phyloP scores from a whole-genome alignment of 441 rosid species.

The Erysimum cheiri region DNA sequence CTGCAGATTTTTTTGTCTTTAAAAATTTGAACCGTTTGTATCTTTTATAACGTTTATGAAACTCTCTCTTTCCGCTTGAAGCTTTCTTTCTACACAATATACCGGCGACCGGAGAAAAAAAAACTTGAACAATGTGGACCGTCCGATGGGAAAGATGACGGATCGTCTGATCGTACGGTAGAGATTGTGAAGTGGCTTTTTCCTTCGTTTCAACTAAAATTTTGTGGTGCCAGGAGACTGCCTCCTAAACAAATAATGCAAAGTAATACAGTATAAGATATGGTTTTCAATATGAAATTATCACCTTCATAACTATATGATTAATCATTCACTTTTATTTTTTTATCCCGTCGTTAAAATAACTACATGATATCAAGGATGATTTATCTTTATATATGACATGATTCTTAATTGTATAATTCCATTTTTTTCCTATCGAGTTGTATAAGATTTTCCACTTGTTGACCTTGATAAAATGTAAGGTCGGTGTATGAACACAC shows the following conservation, averaged over 20 bases:
- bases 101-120: neutral
- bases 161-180: conserved; percentile 4
- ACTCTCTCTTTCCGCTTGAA: neutral
- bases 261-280: neutral
- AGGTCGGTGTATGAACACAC: conserved; percentile 1
- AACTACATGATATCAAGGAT: neutral
- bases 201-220: neutral
- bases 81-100: neutral
- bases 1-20: conserved; percentile 38
- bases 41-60: conserved; percentile 24
- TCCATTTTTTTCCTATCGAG: neutral
- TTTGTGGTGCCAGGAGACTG: neutral
- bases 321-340: neutral
- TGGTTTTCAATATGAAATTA: neutral
- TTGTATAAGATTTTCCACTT: neutral
- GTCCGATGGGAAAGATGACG: conserved; percentile 11
- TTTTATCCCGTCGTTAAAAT: neutral
- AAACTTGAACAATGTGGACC: conserved; percentile 7
- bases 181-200: neutral
- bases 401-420: neutral
- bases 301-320: no score
- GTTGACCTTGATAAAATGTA: neutral
- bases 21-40: conserved; percentile 50
- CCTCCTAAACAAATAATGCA: neutral
- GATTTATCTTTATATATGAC: neutral